Evolutionary conservation across 306 rosid species (phyloP).

Genomic region (Cucurbita ficifolia): DNA sequence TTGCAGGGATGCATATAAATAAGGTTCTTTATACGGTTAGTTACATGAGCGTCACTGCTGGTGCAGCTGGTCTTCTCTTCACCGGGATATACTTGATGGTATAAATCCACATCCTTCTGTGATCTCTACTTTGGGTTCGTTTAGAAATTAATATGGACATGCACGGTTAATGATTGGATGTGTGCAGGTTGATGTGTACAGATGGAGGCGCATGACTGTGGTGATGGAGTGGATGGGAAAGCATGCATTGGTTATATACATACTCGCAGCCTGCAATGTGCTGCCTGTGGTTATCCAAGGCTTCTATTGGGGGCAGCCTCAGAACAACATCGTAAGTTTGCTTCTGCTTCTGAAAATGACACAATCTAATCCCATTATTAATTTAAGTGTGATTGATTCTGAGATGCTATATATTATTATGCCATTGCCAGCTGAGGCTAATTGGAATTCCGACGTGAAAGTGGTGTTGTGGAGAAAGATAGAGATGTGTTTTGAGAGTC

Average conservation of each 20-base stretch:
- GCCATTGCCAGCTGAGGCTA: constrained; percentile 15
- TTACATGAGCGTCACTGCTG: constrained; percentile 78
- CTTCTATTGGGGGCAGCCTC: constrained; percentile 65
- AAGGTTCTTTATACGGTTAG: constrained; percentile 81
- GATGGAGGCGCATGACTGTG: constrained; percentile 36
- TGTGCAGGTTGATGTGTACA: constrained; percentile 75
- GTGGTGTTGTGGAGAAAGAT: neutral
- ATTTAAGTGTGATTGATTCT: neutral
- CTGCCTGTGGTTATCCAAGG: constrained; percentile 77
- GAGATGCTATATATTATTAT: constrained; percentile 23
- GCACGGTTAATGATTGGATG: neutral
- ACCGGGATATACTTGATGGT: constrained; percentile 75
- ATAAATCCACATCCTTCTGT: neutral
- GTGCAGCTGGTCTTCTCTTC: constrained; percentile 69
- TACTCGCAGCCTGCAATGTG: constrained; percentile 73
- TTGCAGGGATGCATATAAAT: constrained; percentile 67
- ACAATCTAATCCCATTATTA: neutral
- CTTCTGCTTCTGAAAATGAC: neutral
- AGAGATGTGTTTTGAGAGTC: neutral
- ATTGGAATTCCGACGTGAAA: constrained; percentile 40
- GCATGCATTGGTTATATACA: constrained; percentile 71
- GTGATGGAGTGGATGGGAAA: constrained; percentile 83
- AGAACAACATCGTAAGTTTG: constrained; percentile 50
- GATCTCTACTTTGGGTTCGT: neutral
- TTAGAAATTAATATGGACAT: neutral